These are phyloP conservation scores for Talaromyces sp. DNA, from an alignment of 2,329 filamentous ascomycete genomes.

Conservation along the genomic window DNA sequence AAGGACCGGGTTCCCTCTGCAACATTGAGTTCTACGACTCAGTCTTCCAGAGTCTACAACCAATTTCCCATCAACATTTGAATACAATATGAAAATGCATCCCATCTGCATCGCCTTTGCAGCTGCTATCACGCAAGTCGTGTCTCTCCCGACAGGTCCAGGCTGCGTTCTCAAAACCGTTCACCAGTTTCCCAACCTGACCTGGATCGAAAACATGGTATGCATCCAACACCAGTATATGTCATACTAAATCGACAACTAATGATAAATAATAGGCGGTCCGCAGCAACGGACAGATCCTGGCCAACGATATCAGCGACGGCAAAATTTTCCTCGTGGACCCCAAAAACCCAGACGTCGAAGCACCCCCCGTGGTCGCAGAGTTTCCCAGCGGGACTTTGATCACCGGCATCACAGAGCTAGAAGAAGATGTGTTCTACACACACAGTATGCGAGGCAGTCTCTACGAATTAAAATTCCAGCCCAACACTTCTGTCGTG, in stretches of 20 bases:
- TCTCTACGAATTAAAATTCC: neutral
- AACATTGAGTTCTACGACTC: no score
- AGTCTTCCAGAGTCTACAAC: no score
- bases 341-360: neutral
- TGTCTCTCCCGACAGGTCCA: no score
- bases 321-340: neutral
- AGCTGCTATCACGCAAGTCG: no score
- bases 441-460: neutral
- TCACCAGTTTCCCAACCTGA: neutral
- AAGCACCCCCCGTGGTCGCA: neutral
- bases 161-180: neutral
- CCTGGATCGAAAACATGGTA: neutral
- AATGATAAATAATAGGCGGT: neutral
- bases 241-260: neutral
- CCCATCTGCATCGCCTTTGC: no score
- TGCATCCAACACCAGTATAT: neutral
- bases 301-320: neutral
- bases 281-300: neutral
- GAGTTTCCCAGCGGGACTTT: neutral
- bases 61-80: no score
- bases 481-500: neutral
- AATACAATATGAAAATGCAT: no score
- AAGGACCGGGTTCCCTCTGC: no score
- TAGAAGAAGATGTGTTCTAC: neutral
- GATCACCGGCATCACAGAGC: neutral